These are phyloP conservation scores for Podaxis sp. DNA, from an alignment of 768 basidiomycete genomes.

Conservation along the genomic window DNA sequence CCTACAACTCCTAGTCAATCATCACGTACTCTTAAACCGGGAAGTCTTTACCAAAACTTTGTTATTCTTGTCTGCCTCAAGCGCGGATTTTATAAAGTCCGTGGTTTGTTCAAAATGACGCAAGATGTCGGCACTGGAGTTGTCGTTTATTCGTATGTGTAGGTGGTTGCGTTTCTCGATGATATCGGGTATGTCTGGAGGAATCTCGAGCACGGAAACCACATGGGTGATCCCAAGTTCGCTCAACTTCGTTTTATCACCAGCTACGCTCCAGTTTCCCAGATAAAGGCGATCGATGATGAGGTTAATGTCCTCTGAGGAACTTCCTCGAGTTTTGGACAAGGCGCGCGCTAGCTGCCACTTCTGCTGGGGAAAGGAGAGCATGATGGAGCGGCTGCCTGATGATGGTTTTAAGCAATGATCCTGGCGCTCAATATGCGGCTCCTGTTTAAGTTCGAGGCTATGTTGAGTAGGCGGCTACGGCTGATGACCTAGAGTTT, in stretches of 20 bases:
- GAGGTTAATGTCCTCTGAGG: slow-evolving; percentile 29
- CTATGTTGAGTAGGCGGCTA: not conserved
- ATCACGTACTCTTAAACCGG: not conserved
- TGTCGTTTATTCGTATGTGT: slow-evolving; percentile 43
- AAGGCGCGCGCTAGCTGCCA: slow-evolving; percentile 25
- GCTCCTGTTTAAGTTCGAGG: not conserved
- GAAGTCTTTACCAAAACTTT: slow-evolving; percentile 34
- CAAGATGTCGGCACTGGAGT: slow-evolving; percentile 28
- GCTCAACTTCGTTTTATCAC: slow-evolving; percentile 41
- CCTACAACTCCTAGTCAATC: slow-evolving; percentile 34
- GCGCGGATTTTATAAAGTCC: slow-evolving; percentile 31
- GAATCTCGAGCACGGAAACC: slow-evolving; percentile 58
- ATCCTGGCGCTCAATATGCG: not conserved
- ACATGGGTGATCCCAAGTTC: slow-evolving; percentile 72
- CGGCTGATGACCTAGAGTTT: no score
- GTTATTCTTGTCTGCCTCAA: slow-evolving; percentile 32
- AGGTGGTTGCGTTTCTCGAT: slow-evolving; percentile 42
- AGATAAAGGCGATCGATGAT: slow-evolving; percentile 57
- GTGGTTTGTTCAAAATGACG: slow-evolving; percentile 34
- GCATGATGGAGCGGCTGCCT: slow-evolving; percentile 21
- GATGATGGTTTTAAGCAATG: not conserved
- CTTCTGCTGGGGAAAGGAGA: slow-evolving; percentile 31
- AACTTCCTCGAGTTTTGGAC: slow-evolving; percentile 8
- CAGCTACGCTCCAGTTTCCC: slow-evolving; percentile 59
- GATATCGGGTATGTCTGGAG: slow-evolving; percentile 41